A percentile compares a stretch with the other conserved stretches of the same genome.
These are phyloP conservation scores for Puccinellia tenuiflora DNA, from an alignment of 176 grass and related monocot species.

Conservation along the genomic window DNA sequence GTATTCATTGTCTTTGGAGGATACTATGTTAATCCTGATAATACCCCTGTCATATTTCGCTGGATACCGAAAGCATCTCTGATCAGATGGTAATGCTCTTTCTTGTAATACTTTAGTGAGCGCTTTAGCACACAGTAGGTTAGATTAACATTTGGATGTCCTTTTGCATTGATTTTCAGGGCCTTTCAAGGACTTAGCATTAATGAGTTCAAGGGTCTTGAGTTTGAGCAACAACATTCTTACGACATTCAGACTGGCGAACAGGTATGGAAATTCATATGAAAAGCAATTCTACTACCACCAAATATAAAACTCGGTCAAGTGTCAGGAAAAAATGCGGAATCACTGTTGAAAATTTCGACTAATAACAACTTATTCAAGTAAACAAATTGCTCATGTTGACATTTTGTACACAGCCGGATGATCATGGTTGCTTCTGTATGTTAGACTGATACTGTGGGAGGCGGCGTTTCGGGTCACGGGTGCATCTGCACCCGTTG, in stretches of 20 bases:
- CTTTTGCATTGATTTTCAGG: conserved; percentile 33
- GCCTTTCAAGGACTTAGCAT: conserved; percentile 96
- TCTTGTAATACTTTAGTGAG: neutral
- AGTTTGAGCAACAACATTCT: conserved; percentile 78
- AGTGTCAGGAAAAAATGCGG: neutral
- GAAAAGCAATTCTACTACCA: neutral
- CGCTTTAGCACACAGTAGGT: neutral
- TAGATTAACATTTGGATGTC: conserved; percentile 12
- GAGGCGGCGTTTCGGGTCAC: too few species aligned
- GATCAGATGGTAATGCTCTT: conserved; percentile 80
- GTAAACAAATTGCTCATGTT: neutral
- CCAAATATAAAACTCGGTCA: neutral
- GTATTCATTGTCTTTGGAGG: conserved; percentile 98
- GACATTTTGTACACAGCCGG: neutral
- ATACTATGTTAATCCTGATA: conserved; percentile 92
- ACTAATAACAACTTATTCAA: neutral
- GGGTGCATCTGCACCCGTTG: too few species aligned
- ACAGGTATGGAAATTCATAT: conserved; percentile 49
- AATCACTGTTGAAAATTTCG: neutral
- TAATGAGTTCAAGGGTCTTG: conserved; percentile 84
- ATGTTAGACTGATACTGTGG: neutral
- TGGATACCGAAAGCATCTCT: conserved; percentile 88
- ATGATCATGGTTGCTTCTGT: neutral
- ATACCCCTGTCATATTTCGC: conserved; percentile 77
- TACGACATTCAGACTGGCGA: conserved; percentile 91